Evolutionary conservation across 164 flowering plant genomes (phyloP).

Genomic region (Vitis rotundifolia): DNA sequence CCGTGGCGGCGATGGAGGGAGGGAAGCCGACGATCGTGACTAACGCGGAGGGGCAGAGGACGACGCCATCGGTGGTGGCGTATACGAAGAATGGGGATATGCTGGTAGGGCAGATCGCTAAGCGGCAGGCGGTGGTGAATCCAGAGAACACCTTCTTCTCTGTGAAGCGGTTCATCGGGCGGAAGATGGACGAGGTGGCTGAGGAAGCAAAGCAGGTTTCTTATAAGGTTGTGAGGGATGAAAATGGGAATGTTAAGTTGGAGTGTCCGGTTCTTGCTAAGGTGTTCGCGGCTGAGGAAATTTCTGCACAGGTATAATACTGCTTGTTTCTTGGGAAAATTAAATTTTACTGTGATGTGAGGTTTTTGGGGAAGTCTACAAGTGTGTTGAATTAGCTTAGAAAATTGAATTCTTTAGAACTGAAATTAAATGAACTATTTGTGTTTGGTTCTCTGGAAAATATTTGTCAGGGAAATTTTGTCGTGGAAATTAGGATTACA

Average conservation of each 20-base stretch:
- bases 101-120: slow-evolving; percentile 93
- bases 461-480: no score
- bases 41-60: slow-evolving; percentile 65
- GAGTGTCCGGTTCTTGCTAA: slow-evolving; percentile 65
- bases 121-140: slow-evolving; percentile 91
- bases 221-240: slow-evolving; percentile 54
- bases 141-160: slow-evolving; percentile 88
- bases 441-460: no score
- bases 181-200: slow-evolving; percentile 64
- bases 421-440: no score
- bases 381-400: no score
- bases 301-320: slow-evolving; percentile 37
- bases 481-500: no score
- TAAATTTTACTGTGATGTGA: background rate
- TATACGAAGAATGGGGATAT: slow-evolving; percentile 86
- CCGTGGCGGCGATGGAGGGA: slow-evolving; percentile 56
- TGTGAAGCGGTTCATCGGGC: slow-evolving; percentile 65
- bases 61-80: slow-evolving; percentile 97
- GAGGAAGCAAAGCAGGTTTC: slow-evolving; percentile 67
- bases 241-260: slow-evolving; percentile 67
- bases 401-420: no score
- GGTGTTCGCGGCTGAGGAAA: slow-evolving; percentile 41
- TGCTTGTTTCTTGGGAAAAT: background rate
- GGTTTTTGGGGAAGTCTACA: no score
- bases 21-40: slow-evolving; percentile 81